Percentiles rank a stretch among this genome's conserved stretches.
phyloP scores from a whole-genome alignment of 2,329 filamentous ascomycete genomes.

The Stagonosporopsis cucurbitacearum region DNA sequence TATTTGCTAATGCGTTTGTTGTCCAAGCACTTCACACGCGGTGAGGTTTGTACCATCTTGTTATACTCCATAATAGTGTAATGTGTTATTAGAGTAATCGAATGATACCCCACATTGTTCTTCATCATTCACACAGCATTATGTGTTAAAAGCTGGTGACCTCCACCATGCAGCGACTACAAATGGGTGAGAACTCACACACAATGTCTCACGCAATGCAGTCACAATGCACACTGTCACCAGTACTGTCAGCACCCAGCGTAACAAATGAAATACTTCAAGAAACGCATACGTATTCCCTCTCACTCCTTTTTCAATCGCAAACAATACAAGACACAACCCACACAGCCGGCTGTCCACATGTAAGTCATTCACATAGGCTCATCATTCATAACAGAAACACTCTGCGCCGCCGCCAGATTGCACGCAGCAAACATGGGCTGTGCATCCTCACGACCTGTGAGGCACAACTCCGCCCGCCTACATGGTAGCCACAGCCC shows the following conservation, averaged over 20 bases:
- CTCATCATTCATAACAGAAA: neutral
- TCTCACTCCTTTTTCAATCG: neutral
- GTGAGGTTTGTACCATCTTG: neutral
- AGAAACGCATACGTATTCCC: neutral
- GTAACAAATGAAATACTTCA: neutral
- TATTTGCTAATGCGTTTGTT: too few species aligned
- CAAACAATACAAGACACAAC: neutral
- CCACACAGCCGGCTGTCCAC: neutral
- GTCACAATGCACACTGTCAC: slow-evolving; percentile 1
- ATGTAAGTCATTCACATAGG: neutral
- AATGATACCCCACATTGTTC: neutral
- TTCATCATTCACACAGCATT: neutral
- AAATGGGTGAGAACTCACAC: neutral
- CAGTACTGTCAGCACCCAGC: neutral
- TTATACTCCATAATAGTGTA: neutral
- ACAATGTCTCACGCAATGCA: slow-evolving; percentile 8
- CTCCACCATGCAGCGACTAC: neutral
- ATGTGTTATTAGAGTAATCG: neutral
- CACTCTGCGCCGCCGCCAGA: neutral
- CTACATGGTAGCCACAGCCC: neutral
- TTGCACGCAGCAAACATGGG: slow-evolving; percentile 4
- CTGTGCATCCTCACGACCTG: slow-evolving; percentile 10
- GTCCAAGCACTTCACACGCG: too few species aligned
- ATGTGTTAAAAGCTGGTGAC: neutral
- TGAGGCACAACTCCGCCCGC: neutral